Base-by-base conservation (phyloP, 2,329 filamentous ascomycete genomes). In the Neonectria faginata region DNA sequence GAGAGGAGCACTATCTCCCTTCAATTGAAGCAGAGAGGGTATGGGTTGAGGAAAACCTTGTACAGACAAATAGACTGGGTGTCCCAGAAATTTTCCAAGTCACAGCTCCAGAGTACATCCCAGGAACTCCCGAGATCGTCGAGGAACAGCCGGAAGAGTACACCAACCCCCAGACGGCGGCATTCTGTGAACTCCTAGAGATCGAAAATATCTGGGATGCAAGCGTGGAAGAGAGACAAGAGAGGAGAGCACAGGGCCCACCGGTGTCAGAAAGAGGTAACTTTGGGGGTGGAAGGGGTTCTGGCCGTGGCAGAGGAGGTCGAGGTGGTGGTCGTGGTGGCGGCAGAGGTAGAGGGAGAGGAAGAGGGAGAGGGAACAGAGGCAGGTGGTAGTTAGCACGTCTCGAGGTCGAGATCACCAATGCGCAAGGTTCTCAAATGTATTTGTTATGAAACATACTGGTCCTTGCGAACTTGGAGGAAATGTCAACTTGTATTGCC, bases 1-100 rank as follows among this genome's bases (percentile, higher is more conserved):
- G 92, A 20, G 89, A 97, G 76, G 86, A 83, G 2, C 80, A 85
- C 55, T 97, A 97, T 76, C 78, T 78, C 3, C 82, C 86, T 0
- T 82, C 90, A 12, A 93, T 99, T 67, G 84, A 90, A 20, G 81
- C 84, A 22, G 90, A 94, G 74, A 85, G 89, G 64, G 76, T 79
- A n/a, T 99, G 96, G 96, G 86, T 98, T 0, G 86, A 95, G 22
- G 86, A 92, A 62, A 85, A 97, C 68, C 74, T 98, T 48, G 88
- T 93, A 2, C 78, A 84, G 42, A 71, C 80, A 33, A 86, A 83
- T 8, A 89, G 87, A 72, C 81, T 97, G 62, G 78, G 80, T 0
- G 86, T 99, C 5, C 95, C 94, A 0, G 80, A 91, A 7, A 93
- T 97, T 75, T 99, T 98, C 76, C 81, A 81, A 27, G 76, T 85